Evolutionary conservation across 257 asterid species (phyloP), one percentile per base, ranked within the genome.

Genomic region (Sherardia arvensis): DNA sequence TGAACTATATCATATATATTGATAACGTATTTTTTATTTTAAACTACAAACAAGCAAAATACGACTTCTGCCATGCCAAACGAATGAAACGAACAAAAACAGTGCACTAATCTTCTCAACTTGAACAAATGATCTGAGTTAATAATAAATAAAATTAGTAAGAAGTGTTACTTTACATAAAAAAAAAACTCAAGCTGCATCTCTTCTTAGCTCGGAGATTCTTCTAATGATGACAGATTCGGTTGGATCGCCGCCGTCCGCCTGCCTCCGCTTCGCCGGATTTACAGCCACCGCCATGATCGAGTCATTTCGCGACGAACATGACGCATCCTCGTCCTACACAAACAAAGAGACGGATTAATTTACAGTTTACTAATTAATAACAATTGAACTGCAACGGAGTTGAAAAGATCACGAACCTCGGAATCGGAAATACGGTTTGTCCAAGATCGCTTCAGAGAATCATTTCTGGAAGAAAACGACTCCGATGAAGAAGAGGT

Each of bases 311-410:
- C 59, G 59, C 20, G 76, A 66, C 14, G 76, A 71, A 29, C 54
- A 70, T 45, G 69, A 70, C 4, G 30, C 69, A 43, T 64, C 74
- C 60, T 70, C 69, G 14, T 70, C 74, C 69, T 64, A 27, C 49
- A 21, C 25, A 33, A 49, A 8, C 14, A 18, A 18, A 63, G 21
- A n/a, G 8, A 15, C 67, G 27, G 4, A 43, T 14, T 43, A 43
- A 15, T 14, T 49, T 25, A 4, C 0, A 7, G 28, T 27, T 9
- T 8, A 55, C 27, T n/a, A 18, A 47, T 7, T 43, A 3, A 43
- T 0, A 8, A 3, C 20, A 4, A 27, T 20, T 43, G 51, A 43
- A 14, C n/a, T 43, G 3, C 20, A 6, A 26, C 14, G 14, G 14
- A 14, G n/a, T 25, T 1, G 17, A 1, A 27, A 15, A 5, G 32